phyloP scores from a whole-genome alignment of 140 eudicot species.

The Ambrosia hybrid region DNA sequence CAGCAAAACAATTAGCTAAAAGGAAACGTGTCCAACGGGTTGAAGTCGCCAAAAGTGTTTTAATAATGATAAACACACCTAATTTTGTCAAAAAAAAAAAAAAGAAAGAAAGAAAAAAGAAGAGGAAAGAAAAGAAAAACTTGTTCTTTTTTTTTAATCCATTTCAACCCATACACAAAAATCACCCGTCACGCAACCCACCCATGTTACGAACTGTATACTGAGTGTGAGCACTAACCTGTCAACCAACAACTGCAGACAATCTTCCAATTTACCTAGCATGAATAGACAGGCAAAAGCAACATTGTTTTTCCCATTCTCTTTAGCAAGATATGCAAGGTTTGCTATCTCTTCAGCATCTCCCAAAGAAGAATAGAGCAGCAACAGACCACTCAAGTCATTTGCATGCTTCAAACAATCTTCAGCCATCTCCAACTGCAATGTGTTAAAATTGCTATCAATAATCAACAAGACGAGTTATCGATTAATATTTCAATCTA shows the following conservation, averaged over 20 bases:
- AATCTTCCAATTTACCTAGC: slow-evolving; percentile 81
- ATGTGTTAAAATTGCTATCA: slow-evolving; percentile 14
- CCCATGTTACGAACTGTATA: not conserved
- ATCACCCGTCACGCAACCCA: not conserved
- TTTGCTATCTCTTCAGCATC: slow-evolving; percentile 66
- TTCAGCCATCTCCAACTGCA: slow-evolving; percentile 79
- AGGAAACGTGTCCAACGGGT: not conserved
- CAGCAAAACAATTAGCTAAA: not conserved
- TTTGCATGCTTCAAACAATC: slow-evolving; percentile 76
- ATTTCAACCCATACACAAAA: not conserved
- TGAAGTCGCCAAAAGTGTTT: not conserved
- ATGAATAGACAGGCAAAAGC: slow-evolving; percentile 72
- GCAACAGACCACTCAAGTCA: slow-evolving; percentile 76
- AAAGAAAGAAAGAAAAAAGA: not conserved
- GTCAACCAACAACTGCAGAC: slow-evolving; percentile 70
- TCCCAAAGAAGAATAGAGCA: slow-evolving; percentile 76
- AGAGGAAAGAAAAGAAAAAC: no score
- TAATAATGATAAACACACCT: not conserved
- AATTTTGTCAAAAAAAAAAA: not conserved
- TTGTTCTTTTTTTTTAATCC: not conserved
- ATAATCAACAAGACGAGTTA: slow-evolving; percentile 16
- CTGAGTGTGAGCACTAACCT: slow-evolving; percentile 41
- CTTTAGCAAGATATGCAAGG: slow-evolving; percentile 70
- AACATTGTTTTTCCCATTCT: slow-evolving; percentile 76
- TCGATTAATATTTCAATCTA: not conserved